phyloP scores from a whole-genome alignment of 140 eudicot species.

The Stevia rebaudiana region DNA sequence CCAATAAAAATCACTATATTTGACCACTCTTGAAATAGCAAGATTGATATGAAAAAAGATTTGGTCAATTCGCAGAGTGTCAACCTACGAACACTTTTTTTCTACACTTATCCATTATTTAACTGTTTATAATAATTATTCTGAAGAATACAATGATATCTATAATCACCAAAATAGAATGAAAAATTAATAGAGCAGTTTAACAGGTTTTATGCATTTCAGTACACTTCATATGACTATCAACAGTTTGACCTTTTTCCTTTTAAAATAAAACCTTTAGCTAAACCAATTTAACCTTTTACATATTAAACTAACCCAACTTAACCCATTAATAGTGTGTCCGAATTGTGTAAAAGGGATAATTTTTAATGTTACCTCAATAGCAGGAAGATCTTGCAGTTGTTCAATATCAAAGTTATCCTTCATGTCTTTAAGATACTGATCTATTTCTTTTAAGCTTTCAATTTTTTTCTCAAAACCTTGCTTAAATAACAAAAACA shows the following conservation, averaged over 20 bases:
- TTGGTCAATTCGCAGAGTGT: background rate
- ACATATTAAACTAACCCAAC: background rate
- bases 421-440: slow-evolving; percentile 41
- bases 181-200: background rate
- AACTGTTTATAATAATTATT: background rate
- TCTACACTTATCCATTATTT: background rate
- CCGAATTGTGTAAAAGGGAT: background rate
- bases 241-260: background rate
- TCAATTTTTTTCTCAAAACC: slow-evolving; percentile 47
- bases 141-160: background rate
- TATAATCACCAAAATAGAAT: background rate
- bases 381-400: slow-evolving; percentile 31
- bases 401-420: slow-evolving; percentile 40
- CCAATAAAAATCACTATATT: background rate
- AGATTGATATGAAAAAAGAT: background rate
- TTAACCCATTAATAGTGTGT: background rate
- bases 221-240: background rate
- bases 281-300: background rate
- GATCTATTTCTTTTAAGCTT: slow-evolving; percentile 56
- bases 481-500: slow-evolving; percentile 36
- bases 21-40: background rate
- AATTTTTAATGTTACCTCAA: slow-evolving; percentile 41
- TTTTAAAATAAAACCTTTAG: background rate
- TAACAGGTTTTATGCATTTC: background rate
- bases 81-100: background rate